Conservation (phyloP, 2,329 filamentous ascomycete genomes). For the Emmonsiellopsis sp. region DNA sequence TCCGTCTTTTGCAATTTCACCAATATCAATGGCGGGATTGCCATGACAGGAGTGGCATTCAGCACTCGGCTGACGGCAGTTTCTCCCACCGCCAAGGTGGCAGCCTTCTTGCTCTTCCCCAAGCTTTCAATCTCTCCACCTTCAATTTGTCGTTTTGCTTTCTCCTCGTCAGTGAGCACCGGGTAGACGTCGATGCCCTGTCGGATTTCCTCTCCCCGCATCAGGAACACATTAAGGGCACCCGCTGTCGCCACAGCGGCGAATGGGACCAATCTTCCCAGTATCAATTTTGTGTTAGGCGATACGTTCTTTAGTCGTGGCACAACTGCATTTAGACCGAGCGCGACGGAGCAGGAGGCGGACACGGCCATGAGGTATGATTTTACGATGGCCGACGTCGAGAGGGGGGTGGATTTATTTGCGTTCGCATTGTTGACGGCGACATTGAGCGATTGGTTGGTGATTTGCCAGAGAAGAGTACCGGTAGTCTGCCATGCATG, state of each 20-base stretch:
- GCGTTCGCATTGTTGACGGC: slow-evolving; percentile 96
- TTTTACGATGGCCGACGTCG: slow-evolving; percentile 68
- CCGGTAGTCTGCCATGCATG: slow-evolving; percentile 56
- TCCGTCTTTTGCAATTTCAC: slow-evolving; percentile 73
- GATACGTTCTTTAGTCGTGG: slow-evolving; percentile 70
- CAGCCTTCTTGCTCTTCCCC: slow-evolving; percentile 80
- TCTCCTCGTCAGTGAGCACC: slow-evolving; percentile 62
- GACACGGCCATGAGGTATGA: slow-evolving; percentile 88
- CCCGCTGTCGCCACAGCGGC: slow-evolving; percentile 88
- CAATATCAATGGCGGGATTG: slow-evolving; percentile 77
- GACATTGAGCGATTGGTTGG: slow-evolving; percentile 96
- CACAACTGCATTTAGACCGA: slow-evolving; percentile 84
- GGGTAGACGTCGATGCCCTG: slow-evolving; percentile 89
- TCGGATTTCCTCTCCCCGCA: slow-evolving; percentile 93
- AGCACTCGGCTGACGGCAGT: slow-evolving; percentile 85
- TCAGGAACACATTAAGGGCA: slow-evolving; percentile 90
- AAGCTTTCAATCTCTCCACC: slow-evolving; percentile 60
- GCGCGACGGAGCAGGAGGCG: slow-evolving; percentile 85
- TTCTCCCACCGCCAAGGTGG: slow-evolving; percentile 80
- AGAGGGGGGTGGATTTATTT: slow-evolving; percentile 90
- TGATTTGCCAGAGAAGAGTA: slow-evolving; percentile 86
- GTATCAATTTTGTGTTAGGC: slow-evolving; percentile 63
- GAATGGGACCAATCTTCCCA: slow-evolving; percentile 86
- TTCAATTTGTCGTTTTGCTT: slow-evolving; percentile 52
- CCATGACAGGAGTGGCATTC: slow-evolving; percentile 96